Percentiles rank a stretch among this genome's conserved stretches.
Evolutionary conservation across 2,329 filamentous ascomycete species (phyloP).

Genomic region (Fusarium sp.): DNA sequence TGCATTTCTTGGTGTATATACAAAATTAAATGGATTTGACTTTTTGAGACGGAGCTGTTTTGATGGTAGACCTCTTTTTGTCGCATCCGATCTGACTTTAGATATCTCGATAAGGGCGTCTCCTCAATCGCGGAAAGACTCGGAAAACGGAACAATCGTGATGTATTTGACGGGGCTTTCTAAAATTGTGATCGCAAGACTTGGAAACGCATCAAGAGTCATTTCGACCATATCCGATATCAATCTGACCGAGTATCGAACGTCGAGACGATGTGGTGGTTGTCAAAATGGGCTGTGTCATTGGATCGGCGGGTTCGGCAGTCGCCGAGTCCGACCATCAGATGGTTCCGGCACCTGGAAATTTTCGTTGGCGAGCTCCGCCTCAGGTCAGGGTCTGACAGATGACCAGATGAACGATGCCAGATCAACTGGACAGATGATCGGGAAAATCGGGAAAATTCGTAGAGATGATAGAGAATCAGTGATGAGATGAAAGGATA

Average conservation of each 20-base stretch:
- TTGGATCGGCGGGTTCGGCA: conserved; percentile 10
- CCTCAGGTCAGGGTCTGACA: neutral
- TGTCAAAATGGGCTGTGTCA: neutral
- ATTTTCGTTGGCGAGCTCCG: conserved; percentile 15
- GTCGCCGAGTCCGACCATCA: conserved; percentile 21
- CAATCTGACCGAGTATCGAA: neutral
- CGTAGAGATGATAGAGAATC: neutral
- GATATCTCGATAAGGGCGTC: no score
- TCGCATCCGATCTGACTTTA: neutral
- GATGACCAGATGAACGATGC: neutral
- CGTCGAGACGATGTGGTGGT: neutral
- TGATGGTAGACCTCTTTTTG: neutral
- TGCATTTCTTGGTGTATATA: no score
- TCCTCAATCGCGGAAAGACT: neutral
- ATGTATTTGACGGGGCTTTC: neutral
- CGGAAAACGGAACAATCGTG: neutral
- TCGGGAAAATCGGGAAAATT: neutral
- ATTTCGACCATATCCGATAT: neutral
- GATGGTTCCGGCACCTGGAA: conserved; percentile 18
- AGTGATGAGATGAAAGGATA: neutral
- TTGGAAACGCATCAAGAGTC: neutral
- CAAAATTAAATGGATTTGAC: no score
- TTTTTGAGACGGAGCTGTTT: no score
- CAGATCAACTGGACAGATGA: neutral
- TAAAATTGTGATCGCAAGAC: neutral